phyloP scores from a whole-genome alignment of 768 basidiomycete genomes.

The Floccularia luteovirens region DNA sequence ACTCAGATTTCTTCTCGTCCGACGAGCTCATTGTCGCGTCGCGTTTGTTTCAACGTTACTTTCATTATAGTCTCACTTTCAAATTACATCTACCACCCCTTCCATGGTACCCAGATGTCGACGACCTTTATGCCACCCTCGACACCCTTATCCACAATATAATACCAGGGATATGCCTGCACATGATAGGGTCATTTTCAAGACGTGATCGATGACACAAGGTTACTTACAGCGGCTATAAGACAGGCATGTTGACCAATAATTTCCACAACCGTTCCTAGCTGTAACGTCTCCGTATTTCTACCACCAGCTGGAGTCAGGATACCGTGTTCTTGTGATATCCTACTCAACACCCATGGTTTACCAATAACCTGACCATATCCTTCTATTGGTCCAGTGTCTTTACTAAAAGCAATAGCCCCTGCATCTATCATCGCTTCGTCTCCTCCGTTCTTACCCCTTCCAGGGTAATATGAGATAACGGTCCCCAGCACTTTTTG shows the following conservation, averaged over 20 bases:
- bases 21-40: not conserved
- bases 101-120: conserved; percentile 88
- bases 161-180: conserved; percentile 72
- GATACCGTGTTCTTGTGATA: conserved; percentile 78
- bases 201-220: not conserved
- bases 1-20: too few species aligned
- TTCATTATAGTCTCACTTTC: conserved; percentile 11
- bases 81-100: conserved; percentile 61
- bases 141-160: conserved; percentile 63
- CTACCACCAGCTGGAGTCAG: conserved; percentile 30
- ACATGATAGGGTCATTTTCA: not conserved
- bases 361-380: conserved; percentile 68
- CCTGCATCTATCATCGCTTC: conserved; percentile 81
- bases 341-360: conserved; percentile 55
- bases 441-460: conserved; percentile 52
- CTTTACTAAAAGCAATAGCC: conserved; percentile 83
- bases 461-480: conserved; percentile 71
- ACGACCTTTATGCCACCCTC: conserved; percentile 47
- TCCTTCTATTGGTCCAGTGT: conserved; percentile 64
- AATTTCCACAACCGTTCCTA: conserved; percentile 64
- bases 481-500: conserved; percentile 67
- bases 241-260: conserved; percentile 85
- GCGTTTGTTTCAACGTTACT: not conserved
- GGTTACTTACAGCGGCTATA: conserved; percentile 48
- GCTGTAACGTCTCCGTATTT: conserved; percentile 25